These are phyloP conservation scores for Fusarium oxysporum DNA, from an alignment of 2,329 filamentous ascomycete genomes.

Conservation along the genomic window DNA sequence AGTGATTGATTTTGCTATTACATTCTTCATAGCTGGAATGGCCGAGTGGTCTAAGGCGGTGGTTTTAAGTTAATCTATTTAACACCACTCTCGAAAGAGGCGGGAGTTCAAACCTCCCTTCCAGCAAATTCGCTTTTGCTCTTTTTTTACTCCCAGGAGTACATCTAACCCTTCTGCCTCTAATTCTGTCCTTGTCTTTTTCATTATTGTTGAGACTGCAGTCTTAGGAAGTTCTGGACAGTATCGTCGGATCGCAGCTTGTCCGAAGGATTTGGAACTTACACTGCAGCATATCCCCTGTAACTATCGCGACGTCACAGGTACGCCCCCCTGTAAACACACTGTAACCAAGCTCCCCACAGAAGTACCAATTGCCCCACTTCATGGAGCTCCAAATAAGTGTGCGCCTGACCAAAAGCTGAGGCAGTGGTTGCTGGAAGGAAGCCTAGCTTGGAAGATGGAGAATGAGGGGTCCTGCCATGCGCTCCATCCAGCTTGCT, in stretches of 20 bases:
- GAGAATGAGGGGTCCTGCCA: constrained; percentile 37
- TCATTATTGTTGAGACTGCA: not conserved
- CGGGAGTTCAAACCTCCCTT: constrained; percentile 11
- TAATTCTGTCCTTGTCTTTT: not conserved
- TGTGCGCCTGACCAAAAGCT: constrained; percentile 38
- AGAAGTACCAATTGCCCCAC: constrained; percentile 19
- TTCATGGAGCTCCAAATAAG: constrained; percentile 3
- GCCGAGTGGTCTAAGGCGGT: constrained; percentile 11
- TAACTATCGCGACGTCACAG: constrained; percentile 26
- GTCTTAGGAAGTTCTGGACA: not conserved
- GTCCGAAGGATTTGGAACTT: constrained; percentile 2
- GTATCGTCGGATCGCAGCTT: not conserved
- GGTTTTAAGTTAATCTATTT: constrained; percentile 1
- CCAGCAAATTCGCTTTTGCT: not conserved
- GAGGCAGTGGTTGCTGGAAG: constrained; percentile 21
- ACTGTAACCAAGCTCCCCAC: constrained; percentile 1
- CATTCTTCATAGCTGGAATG: constrained; percentile 5
- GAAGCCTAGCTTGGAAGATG: constrained; percentile 5
- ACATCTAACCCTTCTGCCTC: not conserved
- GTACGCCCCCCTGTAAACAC: constrained; percentile 2
- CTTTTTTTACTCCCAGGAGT: not conserved
- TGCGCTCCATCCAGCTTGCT: constrained; percentile 1
- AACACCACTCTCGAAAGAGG: constrained; percentile 13
- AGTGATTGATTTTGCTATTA: not conserved
- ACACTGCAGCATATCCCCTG: not conserved